Evolutionary conservation across 202 grass and related monocot genomes (phyloP).

Genomic region (Setaria viridis): DNA sequence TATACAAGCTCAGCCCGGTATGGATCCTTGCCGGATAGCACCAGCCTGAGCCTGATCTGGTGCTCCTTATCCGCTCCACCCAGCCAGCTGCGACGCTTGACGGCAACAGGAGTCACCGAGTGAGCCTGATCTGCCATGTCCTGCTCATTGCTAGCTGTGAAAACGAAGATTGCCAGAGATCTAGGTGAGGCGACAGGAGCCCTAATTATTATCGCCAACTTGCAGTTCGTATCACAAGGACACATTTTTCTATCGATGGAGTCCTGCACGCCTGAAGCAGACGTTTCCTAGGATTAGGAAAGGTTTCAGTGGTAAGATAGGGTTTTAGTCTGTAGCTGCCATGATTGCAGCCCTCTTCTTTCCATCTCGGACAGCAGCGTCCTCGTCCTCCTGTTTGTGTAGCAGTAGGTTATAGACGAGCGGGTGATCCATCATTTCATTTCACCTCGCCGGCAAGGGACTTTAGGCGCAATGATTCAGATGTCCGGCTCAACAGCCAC

Average conservation of each 20-base stretch:
- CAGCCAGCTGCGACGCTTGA: constrained; percentile 7
- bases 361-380: not conserved
- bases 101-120: constrained; percentile 7
- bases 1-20: not conserved
- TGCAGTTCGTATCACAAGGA: not conserved
- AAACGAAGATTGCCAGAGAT: not conserved
- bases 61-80: constrained; percentile 32
- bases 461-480: constrained; percentile 41
- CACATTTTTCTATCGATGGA: not conserved
- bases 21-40: constrained; percentile 24
- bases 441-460: constrained; percentile 36
- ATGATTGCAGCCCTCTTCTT: not conserved
- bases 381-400: not conserved
- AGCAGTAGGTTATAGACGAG: constrained; percentile 1
- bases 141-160: not conserved
- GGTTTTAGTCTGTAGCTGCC: not conserved
- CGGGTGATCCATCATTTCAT: constrained; percentile 43
- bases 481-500: constrained; percentile 6
- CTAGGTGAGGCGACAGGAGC: not conserved
- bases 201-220: not conserved
- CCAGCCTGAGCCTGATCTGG: not conserved
- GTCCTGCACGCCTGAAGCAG: not conserved
- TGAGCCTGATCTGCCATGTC: not conserved
- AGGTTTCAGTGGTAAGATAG: not conserved
- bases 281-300: constrained; percentile 21